A percentile compares a stretch with the other conserved stretches of the same genome.
Evolutionary conservation across 2,329 filamentous ascomycete species (phyloP).

Genomic region (Dothistroma pini): DNA sequence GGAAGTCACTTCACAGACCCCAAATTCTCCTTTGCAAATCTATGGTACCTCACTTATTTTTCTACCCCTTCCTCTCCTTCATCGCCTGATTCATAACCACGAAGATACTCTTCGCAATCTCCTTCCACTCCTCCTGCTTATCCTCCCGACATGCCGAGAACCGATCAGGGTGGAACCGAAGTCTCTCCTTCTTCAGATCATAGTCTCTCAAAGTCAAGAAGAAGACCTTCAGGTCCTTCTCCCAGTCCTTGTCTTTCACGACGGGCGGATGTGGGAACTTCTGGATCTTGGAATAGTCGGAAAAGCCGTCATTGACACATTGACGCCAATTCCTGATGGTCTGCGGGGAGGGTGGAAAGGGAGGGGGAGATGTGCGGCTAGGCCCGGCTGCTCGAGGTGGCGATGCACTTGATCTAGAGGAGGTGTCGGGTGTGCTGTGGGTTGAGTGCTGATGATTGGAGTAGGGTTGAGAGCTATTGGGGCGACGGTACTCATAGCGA

Average conservation of each 20-base stretch:
- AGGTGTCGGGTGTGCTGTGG: neutral
- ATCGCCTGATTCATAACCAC: neutral
- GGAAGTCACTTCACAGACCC: no score
- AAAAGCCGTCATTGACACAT: slow-evolving; percentile 5
- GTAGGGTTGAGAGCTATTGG: neutral
- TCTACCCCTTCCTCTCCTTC: neutral
- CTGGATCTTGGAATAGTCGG: slow-evolving; percentile 8
- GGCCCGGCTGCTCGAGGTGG: neutral
- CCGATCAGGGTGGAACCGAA: slow-evolving; percentile 7
- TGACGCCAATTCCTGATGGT: slow-evolving; percentile 4
- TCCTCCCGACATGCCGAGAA: neutral
- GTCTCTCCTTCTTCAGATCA: slow-evolving; percentile 3
- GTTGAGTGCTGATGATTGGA: neutral
- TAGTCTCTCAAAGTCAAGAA: neutral
- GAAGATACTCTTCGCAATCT: slow-evolving; percentile 2
- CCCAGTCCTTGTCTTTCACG: neutral
- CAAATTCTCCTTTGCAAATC: no score
- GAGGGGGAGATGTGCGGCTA: neutral
- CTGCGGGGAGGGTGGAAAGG: neutral
- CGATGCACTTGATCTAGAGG: neutral
- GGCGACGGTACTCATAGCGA: neutral
- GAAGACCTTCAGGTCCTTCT: neutral
- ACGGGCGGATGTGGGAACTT: slow-evolving; percentile 8
- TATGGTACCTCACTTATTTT: neutral
- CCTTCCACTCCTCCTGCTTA: slow-evolving; percentile 5